These are phyloP conservation scores for Favolaschia claudopus DNA, from an alignment of 768 basidiomycete genomes.

Conservation along the genomic window DNA sequence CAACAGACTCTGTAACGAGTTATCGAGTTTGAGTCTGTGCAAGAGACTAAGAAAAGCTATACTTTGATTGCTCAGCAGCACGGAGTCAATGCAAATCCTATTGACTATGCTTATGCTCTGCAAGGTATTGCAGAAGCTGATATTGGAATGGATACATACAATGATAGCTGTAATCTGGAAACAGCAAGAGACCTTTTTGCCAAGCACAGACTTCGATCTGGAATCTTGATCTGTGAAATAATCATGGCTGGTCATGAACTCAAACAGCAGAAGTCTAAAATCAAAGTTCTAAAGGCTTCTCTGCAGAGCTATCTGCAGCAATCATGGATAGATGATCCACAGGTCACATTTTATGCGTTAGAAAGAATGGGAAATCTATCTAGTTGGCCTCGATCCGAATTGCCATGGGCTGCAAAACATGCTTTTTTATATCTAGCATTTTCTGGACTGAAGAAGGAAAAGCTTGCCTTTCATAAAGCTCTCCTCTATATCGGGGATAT, in stretches of 20 bases:
- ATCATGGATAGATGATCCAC: no score
- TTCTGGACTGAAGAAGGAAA: neutral
- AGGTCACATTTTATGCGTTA: no score
- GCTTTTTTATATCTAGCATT: neutral
- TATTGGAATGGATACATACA: neutral
- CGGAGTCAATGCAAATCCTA: no score
- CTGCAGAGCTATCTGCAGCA: no score
- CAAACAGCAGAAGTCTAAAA: no score
- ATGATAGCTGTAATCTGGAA: no score
- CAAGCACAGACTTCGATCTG: neutral
- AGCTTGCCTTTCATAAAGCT: neutral
- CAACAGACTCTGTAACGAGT: neutral
- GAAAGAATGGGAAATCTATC: no score
- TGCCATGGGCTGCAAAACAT: neutral
- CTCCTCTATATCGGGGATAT: neutral
- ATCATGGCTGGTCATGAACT: no score
- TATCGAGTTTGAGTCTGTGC: neutral
- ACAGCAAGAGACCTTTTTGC: neutral
- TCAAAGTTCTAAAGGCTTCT: no score
- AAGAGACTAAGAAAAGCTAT: no score
- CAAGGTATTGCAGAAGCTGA: neutral
- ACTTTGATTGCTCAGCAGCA: no score
- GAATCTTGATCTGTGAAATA: no score
- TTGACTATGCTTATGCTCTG: neutral
- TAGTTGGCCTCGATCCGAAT: neutral